Base-by-base conservation (phyloP, 2,329 filamentous ascomycete genomes). In the Tolypocladium ovalisporum region DNA sequence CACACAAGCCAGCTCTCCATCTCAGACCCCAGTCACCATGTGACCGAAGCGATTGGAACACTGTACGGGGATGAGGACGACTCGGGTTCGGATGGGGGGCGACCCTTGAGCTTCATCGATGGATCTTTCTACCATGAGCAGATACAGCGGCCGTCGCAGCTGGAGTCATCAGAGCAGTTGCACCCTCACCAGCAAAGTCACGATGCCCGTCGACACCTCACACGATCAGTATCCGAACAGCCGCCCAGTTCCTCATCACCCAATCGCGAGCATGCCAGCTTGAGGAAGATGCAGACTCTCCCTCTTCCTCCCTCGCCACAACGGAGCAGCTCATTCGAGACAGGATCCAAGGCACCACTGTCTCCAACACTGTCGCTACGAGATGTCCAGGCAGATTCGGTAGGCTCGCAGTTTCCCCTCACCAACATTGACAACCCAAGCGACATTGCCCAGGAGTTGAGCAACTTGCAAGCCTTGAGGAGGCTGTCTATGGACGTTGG, bases 401-500 rank as follows among this genome's bases (percentile, higher is more conserved):
- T 88, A 54, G 65, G 63, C 34, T 72, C 71, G 22, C 82, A 93
- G 62, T 93, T 92, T 66, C 85, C 93, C 64, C 82, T 96, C 61
- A 89, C 92, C 67, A 94, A 94, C 70, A 93, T 96, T 70, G 91
- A 91, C 61, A 88, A 93, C 66, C 88, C 92, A 1, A 91, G 86
- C 59, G 90, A 92, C 60, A 89, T 97, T 59, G 90, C 90, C 32
- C 90, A 96, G 73, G 92, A 97, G 74, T 76, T 97, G 65, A 95
- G 88, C 76, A 97, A 96, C 67, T 75, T 97, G 60, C 91, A 96
- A 71, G 92, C 92, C 2, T 82, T 97, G 61, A 84, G 92, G 64
- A 84, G 92, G 62, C 89, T 97, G 85, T 96, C 92, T 24, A 96
- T 97, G 91, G 92, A 95, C 69, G 89, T 96, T 64, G 84, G 75